These are phyloP conservation scores for Phaeosphaeriaceae sp. DNA, from an alignment of 2,329 filamentous ascomycete species.

Conservation along the genomic window DNA sequence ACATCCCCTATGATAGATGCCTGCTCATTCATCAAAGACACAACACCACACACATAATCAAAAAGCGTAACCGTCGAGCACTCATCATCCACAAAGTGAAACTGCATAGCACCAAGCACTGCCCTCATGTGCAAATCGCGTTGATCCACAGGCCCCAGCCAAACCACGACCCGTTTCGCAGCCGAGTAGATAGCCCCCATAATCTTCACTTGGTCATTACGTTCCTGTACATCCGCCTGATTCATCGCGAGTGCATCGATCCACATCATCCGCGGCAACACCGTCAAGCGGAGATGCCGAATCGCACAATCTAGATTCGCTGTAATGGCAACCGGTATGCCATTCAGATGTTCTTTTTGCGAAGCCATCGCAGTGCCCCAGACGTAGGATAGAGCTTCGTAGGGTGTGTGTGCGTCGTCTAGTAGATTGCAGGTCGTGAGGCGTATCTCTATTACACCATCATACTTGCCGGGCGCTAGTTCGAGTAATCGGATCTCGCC, in stretches of 20 bases:
- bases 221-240: slow-evolving; percentile 16
- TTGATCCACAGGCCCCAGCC: slow-evolving; percentile 23
- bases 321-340: neutral
- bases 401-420: neutral
- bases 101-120: neutral
- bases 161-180: slow-evolving; percentile 1
- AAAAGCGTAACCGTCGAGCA: neutral
- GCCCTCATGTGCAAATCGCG: neutral
- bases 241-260: slow-evolving; percentile 37
- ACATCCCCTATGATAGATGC: neutral
- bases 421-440: neutral
- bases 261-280: slow-evolving; percentile 12
- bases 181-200: slow-evolving; percentile 19
- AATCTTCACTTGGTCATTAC: slow-evolving; percentile 13
- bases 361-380: slow-evolving; percentile 6
- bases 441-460: slow-evolving; percentile 1
- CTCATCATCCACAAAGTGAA: neutral
- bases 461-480: slow-evolving; percentile 1
- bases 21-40: neutral
- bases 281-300: slow-evolving; percentile 4
- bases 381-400: slow-evolving; percentile 15
- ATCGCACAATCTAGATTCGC: slow-evolving; percentile 12
- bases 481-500: slow-evolving; percentile 7
- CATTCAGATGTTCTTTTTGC: neutral
- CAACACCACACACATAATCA: neutral